Conservation (phyloP, 2,329 filamentous ascomycete species). For the Scedosporium minutisporum region DNA sequence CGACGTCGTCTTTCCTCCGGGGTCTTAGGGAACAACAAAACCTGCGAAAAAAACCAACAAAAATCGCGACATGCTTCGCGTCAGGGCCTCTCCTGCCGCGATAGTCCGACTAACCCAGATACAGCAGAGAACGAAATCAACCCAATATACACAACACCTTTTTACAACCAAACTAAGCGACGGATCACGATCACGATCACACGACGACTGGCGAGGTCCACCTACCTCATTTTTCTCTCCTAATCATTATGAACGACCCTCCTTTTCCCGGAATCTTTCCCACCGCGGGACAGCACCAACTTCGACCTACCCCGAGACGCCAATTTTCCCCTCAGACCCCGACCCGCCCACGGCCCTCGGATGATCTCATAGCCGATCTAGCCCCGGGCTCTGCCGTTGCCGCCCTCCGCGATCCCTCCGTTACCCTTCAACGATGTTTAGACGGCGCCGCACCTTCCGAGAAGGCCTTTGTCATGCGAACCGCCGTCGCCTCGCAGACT, state of each 20-base stretch:
- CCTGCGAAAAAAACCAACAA: neutral
- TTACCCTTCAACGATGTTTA: slow-evolving; percentile 47
- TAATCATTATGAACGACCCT: slow-evolving; percentile 24
- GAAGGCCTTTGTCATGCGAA: slow-evolving; percentile 60
- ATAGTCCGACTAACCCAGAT: neutral
- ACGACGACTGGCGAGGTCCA: neutral
- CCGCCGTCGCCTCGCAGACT: slow-evolving; percentile 59
- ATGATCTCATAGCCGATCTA: slow-evolving; percentile 53
- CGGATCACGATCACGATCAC: neutral
- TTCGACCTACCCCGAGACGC: slow-evolving; percentile 24
- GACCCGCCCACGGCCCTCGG: slow-evolving; percentile 33
- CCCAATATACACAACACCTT: neutral
- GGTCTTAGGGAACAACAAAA: neutral
- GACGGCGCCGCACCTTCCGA: slow-evolving; percentile 54
- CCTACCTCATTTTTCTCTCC: neutral
- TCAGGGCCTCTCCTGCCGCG: neutral
- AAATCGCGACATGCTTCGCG: neutral
- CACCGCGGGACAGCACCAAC: slow-evolving; percentile 23
- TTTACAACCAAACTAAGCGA: neutral
- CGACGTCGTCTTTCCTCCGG: neutral
- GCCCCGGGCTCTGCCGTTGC: slow-evolving; percentile 52
- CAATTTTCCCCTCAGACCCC: slow-evolving; percentile 32
- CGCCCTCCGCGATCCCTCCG: slow-evolving; percentile 45
- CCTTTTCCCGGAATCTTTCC: slow-evolving; percentile 19
- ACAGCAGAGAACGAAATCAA: neutral